These are phyloP conservation scores for Purpureocillium lavendulum DNA, from an alignment of 2,329 filamentous ascomycete species.

Conservation along the genomic window DNA sequence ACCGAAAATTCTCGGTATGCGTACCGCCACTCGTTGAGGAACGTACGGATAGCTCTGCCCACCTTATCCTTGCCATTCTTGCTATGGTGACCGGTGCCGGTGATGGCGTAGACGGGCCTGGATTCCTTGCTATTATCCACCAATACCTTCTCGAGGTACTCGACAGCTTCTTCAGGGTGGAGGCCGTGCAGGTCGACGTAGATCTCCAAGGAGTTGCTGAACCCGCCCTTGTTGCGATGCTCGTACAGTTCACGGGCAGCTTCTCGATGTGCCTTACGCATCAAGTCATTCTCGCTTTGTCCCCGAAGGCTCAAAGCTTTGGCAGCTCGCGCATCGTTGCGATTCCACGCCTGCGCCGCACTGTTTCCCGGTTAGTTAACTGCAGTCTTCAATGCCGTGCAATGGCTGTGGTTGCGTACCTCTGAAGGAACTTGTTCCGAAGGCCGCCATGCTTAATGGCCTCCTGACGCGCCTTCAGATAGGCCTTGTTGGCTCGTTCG, in stretches of 20 bases:
- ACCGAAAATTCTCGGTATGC: slow-evolving; percentile 94
- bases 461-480: slow-evolving; percentile 89
- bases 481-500: slow-evolving; percentile 81
- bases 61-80: slow-evolving; percentile 99
- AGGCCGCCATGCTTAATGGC: slow-evolving; percentile 96
- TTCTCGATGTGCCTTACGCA: slow-evolving; percentile 94
- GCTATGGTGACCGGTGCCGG: slow-evolving; percentile 91
- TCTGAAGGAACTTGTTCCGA: slow-evolving; percentile 94
- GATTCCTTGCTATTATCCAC: slow-evolving; percentile 68
- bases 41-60: slow-evolving; percentile 83
- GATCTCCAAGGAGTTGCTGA: slow-evolving; percentile 56
- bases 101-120: slow-evolving; percentile 86
- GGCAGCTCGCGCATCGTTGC: slow-evolving; percentile 90
- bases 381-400: neutral
- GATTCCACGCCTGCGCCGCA: slow-evolving; percentile 96
- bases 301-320: slow-evolving; percentile 91
- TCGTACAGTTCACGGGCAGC: slow-evolving; percentile 89
- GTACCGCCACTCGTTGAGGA: slow-evolving; percentile 93
- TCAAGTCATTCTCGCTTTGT: slow-evolving; percentile 92
- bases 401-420: slow-evolving; percentile 39
- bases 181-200: slow-evolving; percentile 97
- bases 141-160: slow-evolving; percentile 83
- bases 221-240: slow-evolving; percentile 70
- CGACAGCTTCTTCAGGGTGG: slow-evolving; percentile 94
- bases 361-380: slow-evolving; percentile 33